Conservation (phyloP, 192 early-diverging fungal genomes). For the Backusella liffmaniae region DNA sequence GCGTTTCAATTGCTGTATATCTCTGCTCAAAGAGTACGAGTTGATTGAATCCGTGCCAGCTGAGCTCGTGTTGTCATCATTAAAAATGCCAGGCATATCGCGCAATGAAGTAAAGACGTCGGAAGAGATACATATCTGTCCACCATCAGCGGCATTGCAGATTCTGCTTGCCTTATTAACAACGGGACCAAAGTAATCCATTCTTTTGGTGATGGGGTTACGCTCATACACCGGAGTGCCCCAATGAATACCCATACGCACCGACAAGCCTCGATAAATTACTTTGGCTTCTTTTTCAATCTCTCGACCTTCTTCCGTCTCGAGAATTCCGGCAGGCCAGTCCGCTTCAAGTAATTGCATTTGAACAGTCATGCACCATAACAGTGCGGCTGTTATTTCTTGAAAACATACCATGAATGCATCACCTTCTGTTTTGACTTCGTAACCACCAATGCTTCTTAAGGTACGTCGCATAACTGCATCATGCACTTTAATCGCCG, state of each 20-base stretch:
- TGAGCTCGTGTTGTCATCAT: background rate
- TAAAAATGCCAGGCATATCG: constrained; percentile 31
- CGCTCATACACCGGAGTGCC: constrained; percentile 84
- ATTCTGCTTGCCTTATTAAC: constrained; percentile 87
- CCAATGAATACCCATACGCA: constrained; percentile 94
- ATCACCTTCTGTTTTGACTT: constrained; percentile 95
- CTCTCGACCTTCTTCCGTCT: constrained; percentile 71
- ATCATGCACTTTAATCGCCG: constrained; percentile 86
- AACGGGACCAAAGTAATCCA: constrained; percentile 97
- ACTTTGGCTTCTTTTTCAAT: constrained; percentile 63
- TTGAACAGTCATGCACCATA: constrained; percentile 90
- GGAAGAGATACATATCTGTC: constrained; percentile 84
- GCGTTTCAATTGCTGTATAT: constrained; percentile 51
- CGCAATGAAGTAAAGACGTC: constrained; percentile 56
- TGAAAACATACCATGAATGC: constrained; percentile 94
- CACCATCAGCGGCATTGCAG: constrained; percentile 83
- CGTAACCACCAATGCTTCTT: constrained; percentile 83
- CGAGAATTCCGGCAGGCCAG: constrained; percentile 86
- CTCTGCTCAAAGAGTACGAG: constrained; percentile 16
- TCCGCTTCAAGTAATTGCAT: constrained; percentile 75
- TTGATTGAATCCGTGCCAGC: constrained; percentile 16
- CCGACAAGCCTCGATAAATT: constrained; percentile 83
- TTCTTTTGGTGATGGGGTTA: constrained; percentile 85
- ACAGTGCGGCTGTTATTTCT: constrained; percentile 71
- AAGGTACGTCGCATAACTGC: constrained; percentile 78